A percentile compares a stretch with the other conserved stretches of the same genome.
These are phyloP conservation scores for Flaveria robusta DNA, from an alignment of 129 eudicot genomes.

Conservation along the genomic window DNA sequence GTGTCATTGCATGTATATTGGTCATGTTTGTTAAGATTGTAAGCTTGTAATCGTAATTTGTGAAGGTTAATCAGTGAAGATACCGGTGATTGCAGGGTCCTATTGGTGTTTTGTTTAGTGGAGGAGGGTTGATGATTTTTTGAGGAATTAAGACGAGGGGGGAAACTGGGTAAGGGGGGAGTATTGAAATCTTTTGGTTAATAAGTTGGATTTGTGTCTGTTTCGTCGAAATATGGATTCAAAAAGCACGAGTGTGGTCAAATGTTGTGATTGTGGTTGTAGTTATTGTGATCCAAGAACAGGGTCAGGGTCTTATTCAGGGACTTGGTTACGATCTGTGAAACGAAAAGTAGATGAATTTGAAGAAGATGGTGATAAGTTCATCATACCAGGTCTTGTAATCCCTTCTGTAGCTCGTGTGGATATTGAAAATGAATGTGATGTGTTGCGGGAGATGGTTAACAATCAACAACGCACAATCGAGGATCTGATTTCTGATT, in stretches of 20 bases:
- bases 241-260: slow-evolving; percentile 45
- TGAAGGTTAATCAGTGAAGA: slow-evolving; percentile 1
- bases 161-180: slow-evolving; percentile 8
- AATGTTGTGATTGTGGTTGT: slow-evolving; percentile 71
- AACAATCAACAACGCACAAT: slow-evolving; percentile 67
- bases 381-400: slow-evolving; percentile 54
- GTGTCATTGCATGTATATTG: not conserved
- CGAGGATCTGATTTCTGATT: slow-evolving; percentile 60
- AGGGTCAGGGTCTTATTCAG: slow-evolving; percentile 48
- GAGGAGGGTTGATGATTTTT: slow-evolving; percentile 29
- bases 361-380: slow-evolving; percentile 47
- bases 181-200: slow-evolving; percentile 22
- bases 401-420: slow-evolving; percentile 69
- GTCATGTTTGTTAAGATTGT: not conserved
- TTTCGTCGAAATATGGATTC: slow-evolving; percentile 49
- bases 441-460: slow-evolving; percentile 73
- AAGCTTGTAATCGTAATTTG: not conserved
- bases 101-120: slow-evolving; percentile 31
- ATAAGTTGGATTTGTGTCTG: slow-evolving; percentile 4
- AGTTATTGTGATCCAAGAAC: slow-evolving; percentile 43
- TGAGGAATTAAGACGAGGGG: slow-evolving; percentile 38
- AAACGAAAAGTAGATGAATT: slow-evolving; percentile 67
- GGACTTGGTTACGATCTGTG: slow-evolving; percentile 64
- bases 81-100: slow-evolving; percentile 17
- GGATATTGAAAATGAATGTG: slow-evolving; percentile 77